phyloP scores from a whole-genome alignment of 345 rosid species.

The Carallia brachiata region DNA sequence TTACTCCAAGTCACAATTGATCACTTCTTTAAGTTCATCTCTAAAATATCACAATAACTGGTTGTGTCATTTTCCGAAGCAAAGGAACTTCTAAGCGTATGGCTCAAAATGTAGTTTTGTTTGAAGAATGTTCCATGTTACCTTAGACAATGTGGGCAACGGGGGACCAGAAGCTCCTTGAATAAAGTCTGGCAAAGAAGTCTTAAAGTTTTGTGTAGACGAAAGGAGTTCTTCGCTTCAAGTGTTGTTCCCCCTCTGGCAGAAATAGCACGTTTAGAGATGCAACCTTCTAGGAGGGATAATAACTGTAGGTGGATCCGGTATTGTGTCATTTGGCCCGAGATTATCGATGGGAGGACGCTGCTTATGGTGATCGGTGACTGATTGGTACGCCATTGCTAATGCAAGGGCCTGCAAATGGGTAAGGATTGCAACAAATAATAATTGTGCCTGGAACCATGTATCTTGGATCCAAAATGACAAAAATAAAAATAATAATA shows the following conservation, averaged over 20 bases:
- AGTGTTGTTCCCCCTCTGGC: not conserved
- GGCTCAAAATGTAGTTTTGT: too few relatives aligned
- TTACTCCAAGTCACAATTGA: not conserved
- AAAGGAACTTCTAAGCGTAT: too few relatives aligned
- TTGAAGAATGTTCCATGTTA: too few relatives aligned
- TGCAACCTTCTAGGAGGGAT: conserved; percentile 45
- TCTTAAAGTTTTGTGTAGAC: not conserved
- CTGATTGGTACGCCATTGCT: conserved; percentile 84
- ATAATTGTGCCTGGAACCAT: not conserved
- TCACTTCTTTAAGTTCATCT: too few relatives aligned
- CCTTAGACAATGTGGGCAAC: too few relatives aligned
- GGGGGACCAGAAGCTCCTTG: too few relatives aligned
- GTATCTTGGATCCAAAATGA: too few relatives aligned
- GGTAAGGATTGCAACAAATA: not conserved
- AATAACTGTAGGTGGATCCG: conserved; percentile 35
- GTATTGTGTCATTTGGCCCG: conserved; percentile 55
- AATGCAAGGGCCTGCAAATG: conserved; percentile 69
- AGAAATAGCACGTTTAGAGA: conserved; percentile 17
- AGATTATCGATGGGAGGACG: conserved; percentile 71
- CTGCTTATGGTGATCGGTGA: conserved; percentile 65
- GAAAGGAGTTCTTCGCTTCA: not conserved
- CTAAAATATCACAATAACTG: too few relatives aligned
- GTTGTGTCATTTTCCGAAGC: too few relatives aligned
- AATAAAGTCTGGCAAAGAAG: too few relatives aligned
- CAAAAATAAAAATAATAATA: too few relatives aligned